Base-by-base conservation (phyloP, 2,329 filamentous ascomycete genomes). In the Penicillium capsulatum region DNA sequence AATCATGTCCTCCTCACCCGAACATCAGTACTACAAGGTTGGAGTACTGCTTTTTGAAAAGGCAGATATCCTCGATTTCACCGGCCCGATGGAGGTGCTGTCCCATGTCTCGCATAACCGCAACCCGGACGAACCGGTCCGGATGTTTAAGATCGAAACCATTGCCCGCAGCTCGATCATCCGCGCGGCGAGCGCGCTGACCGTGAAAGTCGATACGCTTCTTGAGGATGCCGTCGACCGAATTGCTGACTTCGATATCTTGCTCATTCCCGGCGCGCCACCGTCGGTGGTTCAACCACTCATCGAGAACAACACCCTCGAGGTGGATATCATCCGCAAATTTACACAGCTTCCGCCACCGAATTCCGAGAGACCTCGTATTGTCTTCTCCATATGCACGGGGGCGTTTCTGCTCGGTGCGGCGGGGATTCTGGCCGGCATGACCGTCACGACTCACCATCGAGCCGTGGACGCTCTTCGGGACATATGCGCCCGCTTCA, bases 21-120 rank as follows among this genome's bases (percentile, higher is more conserved):
- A 34, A 1, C 49, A 53, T 16, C 38, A 50, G 17, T 43, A 55
- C 42, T 61, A 61, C 57, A 60, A 60, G 39, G 59, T 67, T n/a
- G 67, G 60, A 13, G 54, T 67, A 1, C 52, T 69, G 16, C 45
- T 70, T 16, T 69, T 64, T 48, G 48, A 55, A 3, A 48, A 57
- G 8, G 63, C 57, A 17, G 66, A 70, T 40, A 58, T 69, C 34
- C 62, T 70, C 34, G 67, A 70, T 53, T 68, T 68, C 41, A 53
- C 56, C 16, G 66, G 63, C 1, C 67, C 66, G 3, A 47, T 61
- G 16, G 66, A 69, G 41, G 54, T 69, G 24, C 57, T 66, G 39
- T 55, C 53, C 22, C 52, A 57, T 47, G 57, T 52, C 31, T 50
- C 38, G 22, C 51, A 59, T 39, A 55, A 54, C 20, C 50, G 50